Base-by-base conservation (phyloP, 1,139 yeast species). In the Arxiozyma heterogenica region DNA sequence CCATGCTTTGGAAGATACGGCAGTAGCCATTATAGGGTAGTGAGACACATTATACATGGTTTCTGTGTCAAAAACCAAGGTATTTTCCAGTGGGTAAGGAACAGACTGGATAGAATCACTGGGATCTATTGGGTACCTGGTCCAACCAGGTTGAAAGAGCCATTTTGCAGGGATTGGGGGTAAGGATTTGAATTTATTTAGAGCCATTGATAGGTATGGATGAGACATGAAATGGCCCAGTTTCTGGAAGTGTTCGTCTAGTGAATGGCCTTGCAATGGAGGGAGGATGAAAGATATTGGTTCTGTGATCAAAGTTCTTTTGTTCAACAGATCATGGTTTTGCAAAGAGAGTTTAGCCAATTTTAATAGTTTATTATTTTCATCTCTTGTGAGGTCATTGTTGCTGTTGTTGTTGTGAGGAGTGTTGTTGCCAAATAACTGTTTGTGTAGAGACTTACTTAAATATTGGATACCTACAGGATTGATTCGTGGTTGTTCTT, bases 21-120 rank as follows among this genome's bases (percentile, higher is more conserved):
- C 95, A 0, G 89, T 81, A 1, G 96, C 96, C 70, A 94, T 67
- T 0, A 87, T 82, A 0, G 98, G 83, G 66, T 82, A 90, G 9
- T 79, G 80, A 0, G 94, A 81, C 1, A 80, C 68, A 59, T 88
- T 84, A 71, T 89, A 91, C 66, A 91, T 66, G 0, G 86, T 89
- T 67, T 94, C 99, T 8, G 88, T 93, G 69, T 94, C 99, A 68
- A 93, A 93, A 0, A 86, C 91, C 23, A 91, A 66, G 6, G 80
- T 81, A 27, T 76, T 73, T 54, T 82, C 83, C 27, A 70, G 60
- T 0, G 99, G 99, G 62, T 71, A 82, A 0, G 75, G 76, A 0
- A 94, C 98, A 0, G 69, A 58, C 44, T 71, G 30, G 30, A 27
- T 7, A 27, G 30, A 8, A 7, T 27, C 30, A 7, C 11, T 27